Evolutionary conservation across 371 early-diverging fungal species (phyloP), one percentile per base, ranked within the genome.

Genomic region (Furculomyces boomerangus): DNA sequence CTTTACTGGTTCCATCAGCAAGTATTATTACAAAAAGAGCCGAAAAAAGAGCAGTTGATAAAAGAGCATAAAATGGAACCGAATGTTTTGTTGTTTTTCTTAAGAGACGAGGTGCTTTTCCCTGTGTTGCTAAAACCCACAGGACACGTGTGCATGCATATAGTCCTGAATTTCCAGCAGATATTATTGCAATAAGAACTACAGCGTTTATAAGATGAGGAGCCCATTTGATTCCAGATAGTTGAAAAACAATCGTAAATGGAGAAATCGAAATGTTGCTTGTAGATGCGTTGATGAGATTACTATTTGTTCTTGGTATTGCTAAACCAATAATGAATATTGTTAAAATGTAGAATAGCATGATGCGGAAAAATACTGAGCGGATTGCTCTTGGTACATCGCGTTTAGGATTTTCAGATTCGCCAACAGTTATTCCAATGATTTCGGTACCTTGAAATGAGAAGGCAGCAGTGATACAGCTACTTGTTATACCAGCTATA

Each of bases 391-490:
- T 73, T 35, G 87, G 87, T 0, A 86, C 83, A 48, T 80, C 78
- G 53, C 75, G 73, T 32, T 77, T 76, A 56, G 76, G 85, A 58
- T 81, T 82, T 45, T 75, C 73, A 37, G 74, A 75, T 67, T 83
- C 85, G 60, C 79, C 83, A 14, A 79, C 82, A 13, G 85, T 80
- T 58, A 84, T 71, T 55, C 83, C 84, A 30, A 84, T 75, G 56
- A 77, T 71, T 63, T 81, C 86, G 0, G 88, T 85, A 25, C 92
- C 92, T 57, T 88, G 88, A 73, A 89, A 88, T 18, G 82, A 79
- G 65, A 85, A 91, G 44, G 83, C 84, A 20, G 92, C 87, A 20
- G 81, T 74, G 54, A 87, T 67, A 61, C 87, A 82, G 0, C 79
- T 79, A 54, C 77, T 73, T 41, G 84, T 58, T 25, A 84, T 71